Evolutionary conservation across 768 basidiomycete species (phyloP).

Genomic region (Termitomyces sp.): DNA sequence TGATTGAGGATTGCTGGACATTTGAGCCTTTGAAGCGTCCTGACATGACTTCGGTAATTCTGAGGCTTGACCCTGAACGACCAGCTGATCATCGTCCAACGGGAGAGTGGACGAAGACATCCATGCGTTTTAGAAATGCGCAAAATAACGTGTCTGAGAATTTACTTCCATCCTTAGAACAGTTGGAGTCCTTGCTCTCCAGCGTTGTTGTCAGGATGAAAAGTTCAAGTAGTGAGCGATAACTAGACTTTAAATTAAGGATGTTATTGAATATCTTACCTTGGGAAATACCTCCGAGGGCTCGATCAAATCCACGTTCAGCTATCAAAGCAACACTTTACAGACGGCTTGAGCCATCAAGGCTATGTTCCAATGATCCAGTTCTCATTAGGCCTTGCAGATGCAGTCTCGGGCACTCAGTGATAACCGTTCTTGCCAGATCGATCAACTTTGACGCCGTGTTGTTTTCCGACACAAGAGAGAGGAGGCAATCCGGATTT

Average conservation of each 20-base stretch:
- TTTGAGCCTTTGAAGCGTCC: not conserved
- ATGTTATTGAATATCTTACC: not conserved
- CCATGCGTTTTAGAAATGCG: not conserved
- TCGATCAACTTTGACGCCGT: conserved; percentile 48
- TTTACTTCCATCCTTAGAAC: not conserved
- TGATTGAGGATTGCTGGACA: conserved; percentile 3
- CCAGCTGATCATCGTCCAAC: not conserved
- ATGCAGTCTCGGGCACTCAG: conserved; percentile 66
- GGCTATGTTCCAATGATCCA: conserved; percentile 73
- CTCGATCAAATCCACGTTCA: not conserved
- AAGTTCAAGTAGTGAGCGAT: not conserved
- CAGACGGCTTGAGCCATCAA: conserved; percentile 22
- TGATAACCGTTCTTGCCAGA: conserved; percentile 68
- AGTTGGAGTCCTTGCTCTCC: not conserved
- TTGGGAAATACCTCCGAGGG: not conserved
- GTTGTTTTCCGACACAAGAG: conserved; percentile 20
- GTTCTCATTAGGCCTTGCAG: conserved; percentile 96
- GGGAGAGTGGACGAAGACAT: not conserved
- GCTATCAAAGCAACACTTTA: not conserved
- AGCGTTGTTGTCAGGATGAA: not conserved
- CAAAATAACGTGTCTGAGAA: not conserved
- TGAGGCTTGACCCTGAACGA: not conserved
- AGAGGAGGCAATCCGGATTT: conserved; percentile 85
- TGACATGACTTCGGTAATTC: not conserved
- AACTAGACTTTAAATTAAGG: too few species aligned